Evolutionary conservation across 2,329 filamentous ascomycete genomes (phyloP).

Genomic region (Claviceps fusiformis): DNA sequence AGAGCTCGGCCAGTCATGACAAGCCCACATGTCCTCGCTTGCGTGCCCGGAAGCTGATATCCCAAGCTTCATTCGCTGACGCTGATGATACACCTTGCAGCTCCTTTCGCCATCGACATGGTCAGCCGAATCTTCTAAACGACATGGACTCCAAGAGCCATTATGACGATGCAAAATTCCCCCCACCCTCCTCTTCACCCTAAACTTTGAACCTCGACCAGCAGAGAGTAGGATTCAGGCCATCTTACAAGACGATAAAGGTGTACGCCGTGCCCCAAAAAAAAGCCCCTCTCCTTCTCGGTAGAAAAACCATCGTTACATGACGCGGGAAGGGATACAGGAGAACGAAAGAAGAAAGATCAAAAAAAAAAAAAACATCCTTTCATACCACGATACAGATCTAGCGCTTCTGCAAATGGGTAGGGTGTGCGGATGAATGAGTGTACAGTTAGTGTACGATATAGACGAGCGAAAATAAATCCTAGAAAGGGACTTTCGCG

Average conservation of each 20-base stretch:
- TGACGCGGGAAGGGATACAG: neutral
- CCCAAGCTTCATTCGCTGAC: neutral
- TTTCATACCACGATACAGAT: neutral
- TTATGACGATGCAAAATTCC: neutral
- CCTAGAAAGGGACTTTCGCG: neutral
- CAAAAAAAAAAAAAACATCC: neutral
- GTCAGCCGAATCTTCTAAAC: slow-evolving; percentile 29
- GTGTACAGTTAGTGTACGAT: slow-evolving; percentile 10
- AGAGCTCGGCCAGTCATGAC: neutral
- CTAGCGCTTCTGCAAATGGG: neutral
- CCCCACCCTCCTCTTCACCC: neutral
- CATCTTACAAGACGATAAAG: neutral
- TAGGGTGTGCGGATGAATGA: too few relatives aligned
- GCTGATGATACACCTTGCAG: slow-evolving; percentile 20
- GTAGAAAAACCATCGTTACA: neutral
- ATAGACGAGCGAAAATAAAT: neutral
- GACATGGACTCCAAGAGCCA: neutral
- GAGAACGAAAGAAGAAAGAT: too few relatives aligned
- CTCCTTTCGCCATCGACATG: slow-evolving; percentile 45
- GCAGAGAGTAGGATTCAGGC: neutral
- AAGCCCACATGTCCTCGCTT: neutral
- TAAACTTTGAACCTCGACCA: neutral
- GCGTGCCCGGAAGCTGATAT: neutral
- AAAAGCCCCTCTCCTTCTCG: neutral
- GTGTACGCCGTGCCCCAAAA: neutral